These are phyloP conservation scores for Babjeviella inositovora DNA, from an alignment of 805 yeast species.

Conservation along the genomic window DNA sequence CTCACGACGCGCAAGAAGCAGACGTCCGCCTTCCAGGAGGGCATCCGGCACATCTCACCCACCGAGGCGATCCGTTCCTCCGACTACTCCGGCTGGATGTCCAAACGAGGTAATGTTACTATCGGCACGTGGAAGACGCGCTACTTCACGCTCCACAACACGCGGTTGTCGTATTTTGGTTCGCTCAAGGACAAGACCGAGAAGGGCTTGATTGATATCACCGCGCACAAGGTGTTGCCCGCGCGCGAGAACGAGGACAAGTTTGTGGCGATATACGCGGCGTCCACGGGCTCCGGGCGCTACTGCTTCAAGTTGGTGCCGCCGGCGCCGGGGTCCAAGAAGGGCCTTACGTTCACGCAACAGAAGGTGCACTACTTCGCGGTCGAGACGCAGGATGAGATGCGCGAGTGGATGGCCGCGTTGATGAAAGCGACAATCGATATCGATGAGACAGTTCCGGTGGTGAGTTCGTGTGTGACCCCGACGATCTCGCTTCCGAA, in stretches of 20 bases:
- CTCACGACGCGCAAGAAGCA: too few relatives aligned
- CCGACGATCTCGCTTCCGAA: conserved; percentile 84
- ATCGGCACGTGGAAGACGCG: conserved; percentile 89
- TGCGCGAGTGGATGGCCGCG: conserved; percentile 93
- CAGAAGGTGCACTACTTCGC: conserved; percentile 95
- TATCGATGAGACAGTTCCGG: conserved; percentile 84
- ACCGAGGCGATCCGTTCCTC: conserved; percentile 66
- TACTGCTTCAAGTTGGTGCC: conserved; percentile 87
- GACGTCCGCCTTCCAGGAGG: conserved; percentile 78
- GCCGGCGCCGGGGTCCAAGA: conserved; percentile 93
- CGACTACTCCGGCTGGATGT: conserved; percentile 87
- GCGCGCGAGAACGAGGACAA: conserved; percentile 68
- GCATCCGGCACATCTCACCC: conserved; percentile 63
- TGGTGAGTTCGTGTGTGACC: conserved; percentile 80
- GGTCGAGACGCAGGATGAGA: conserved; percentile 78
- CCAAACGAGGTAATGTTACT: conserved; percentile 73
- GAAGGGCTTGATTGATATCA: conserved; percentile 87
- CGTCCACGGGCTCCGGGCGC: conserved; percentile 87
- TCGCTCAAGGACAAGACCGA: conserved; percentile 69
- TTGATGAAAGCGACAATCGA: conserved; percentile 93
- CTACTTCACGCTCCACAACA: conserved; percentile 77
- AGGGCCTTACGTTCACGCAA: conserved; percentile 91
- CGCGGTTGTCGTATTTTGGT: conserved; percentile 78
- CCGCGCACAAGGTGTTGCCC: conserved; percentile 84
- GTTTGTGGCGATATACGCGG: conserved; percentile 75